Percentiles rank a stretch among this genome's conserved stretches.
These are phyloP conservation scores for Chlorella vulgaris DNA, from an alignment of 139 green algal genomes.

Conservation along the genomic window DNA sequence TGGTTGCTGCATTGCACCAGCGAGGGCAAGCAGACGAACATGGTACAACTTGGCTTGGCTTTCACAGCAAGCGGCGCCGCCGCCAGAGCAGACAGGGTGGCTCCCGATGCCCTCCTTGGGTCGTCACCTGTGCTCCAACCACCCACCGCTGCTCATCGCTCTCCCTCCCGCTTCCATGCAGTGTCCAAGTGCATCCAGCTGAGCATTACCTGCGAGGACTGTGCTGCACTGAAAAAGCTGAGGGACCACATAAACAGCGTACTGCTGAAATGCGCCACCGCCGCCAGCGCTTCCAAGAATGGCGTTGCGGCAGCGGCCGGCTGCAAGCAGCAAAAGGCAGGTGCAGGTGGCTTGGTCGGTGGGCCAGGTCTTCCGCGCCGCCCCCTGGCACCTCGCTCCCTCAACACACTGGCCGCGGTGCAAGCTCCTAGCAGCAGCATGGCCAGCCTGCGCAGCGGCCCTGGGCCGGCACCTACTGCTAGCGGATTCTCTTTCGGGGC, in stretches of 20 bases:
- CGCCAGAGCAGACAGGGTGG: too few species aligned
- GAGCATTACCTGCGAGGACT: conserved; percentile 9
- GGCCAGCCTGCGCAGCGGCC: conserved; percentile 5
- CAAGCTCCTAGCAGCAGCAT: neutral
- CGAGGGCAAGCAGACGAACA: neutral
- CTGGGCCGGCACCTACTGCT: neutral
- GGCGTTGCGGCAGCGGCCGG: neutral
- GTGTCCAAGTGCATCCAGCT: conserved; percentile 34
- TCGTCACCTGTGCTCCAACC: too few species aligned
- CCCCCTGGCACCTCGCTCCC: conserved; percentile 26
- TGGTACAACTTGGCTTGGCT: neutral
- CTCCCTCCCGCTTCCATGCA: conserved; percentile 11
- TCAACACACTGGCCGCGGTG: conserved; percentile 13
- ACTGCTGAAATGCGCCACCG: neutral
- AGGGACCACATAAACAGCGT: conserved; percentile 2
- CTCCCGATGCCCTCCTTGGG: too few species aligned
- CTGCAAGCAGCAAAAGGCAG: too few species aligned
- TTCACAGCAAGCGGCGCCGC: too few species aligned
- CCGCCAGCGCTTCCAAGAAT: neutral
- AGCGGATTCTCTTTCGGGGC: neutral
- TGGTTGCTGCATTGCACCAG: too few species aligned
- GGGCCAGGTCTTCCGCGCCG: neutral
- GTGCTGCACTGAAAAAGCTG: neutral
- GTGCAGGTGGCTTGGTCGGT: neutral
- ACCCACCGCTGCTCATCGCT: neutral